Base-by-base conservation (phyloP, 306 rosid genomes). In the Fragaria ananassa region DNA sequence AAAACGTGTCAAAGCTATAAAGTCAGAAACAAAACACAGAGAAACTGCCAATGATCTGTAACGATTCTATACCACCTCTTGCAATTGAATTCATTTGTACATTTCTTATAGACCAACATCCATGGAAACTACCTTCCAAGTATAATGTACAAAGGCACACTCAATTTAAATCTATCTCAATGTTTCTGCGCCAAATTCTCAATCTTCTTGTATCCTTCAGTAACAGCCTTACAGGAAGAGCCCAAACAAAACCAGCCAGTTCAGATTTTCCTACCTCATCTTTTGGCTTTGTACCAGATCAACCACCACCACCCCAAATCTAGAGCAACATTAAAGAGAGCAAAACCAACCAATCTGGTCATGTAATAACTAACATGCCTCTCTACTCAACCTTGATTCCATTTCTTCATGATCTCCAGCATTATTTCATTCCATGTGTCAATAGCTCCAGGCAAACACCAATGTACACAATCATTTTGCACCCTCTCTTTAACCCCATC, bases 381-480 rank as follows among this genome's bases (percentile, higher is more conserved):
- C 58, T 76, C 63, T 7, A 68, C 71, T 0, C 46, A 70, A 1
- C 78, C 81, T 81, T 47, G 51, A 23, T 65, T 75, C 96, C 88
- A 89, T 74, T 77, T 91, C 87, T 83, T 90, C 78, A 90, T 51
- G 1, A 86, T 27, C 77, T 88, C 81, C 0, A 93, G 79, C 75
- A 93, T 66, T 21, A 93, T 88, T 71, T 88, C 94, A 90, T 93
- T 93, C 98, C 98, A 93, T 11, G 97, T 90, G 76, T 93, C 98
- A 14, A 93, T 71, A 64, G 98, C 87, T 17, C 98, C 98, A 0
- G 98, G 97, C 82, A 94, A 79, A 80, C 98, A 94, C 98, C 98
- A 94, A 81, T 94, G 98, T 57, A 91, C 94, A 83, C 98, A 94
- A 70, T 94, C 97, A 78, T 91, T 94, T 37, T 91, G 98, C 4